These are phyloP conservation scores for rapeseed (Brassica napus) DNA, from an alignment of 345 rosid genomes.

Conservation along the genomic window DNA sequence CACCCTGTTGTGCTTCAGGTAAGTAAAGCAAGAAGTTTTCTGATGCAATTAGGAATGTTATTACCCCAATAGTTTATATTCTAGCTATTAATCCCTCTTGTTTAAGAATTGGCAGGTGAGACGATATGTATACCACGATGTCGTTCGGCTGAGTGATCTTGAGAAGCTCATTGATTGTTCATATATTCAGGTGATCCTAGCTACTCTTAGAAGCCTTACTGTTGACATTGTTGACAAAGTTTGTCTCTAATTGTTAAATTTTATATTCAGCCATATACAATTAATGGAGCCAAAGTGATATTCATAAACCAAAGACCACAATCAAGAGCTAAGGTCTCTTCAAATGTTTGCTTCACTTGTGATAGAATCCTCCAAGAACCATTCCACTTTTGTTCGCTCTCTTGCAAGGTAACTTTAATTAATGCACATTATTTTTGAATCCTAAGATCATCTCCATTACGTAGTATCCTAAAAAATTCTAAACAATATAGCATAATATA, in stretches of 20 bases:
- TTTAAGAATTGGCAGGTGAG: conserved; percentile 63
- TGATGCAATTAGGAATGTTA: not conserved
- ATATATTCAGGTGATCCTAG: conserved; percentile 65
- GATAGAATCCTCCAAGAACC: conserved; percentile 95
- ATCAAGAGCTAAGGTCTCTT: conserved; percentile 76
- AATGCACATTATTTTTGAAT: not conserved
- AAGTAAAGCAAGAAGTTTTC: not conserved
- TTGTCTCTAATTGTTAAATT: not conserved
- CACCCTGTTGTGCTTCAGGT: conserved; percentile 7
- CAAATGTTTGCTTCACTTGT: conserved; percentile 87
- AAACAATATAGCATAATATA: not conserved
- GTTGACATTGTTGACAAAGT: not conserved
- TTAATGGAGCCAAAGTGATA: conserved; percentile 92
- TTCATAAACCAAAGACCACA: conserved; percentile 91
- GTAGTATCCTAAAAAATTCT: not conserved
- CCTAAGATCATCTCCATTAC: not conserved
- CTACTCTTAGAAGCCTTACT: not conserved
- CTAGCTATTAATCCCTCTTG: not conserved
- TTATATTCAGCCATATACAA: conserved; percentile 74
- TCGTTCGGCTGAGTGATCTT: conserved; percentile 78
- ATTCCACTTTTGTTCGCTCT: conserved; percentile 86
- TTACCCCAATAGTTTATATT: conserved; percentile 2
- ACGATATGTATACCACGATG: conserved; percentile 88
- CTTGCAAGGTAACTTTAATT: conserved; percentile 72
- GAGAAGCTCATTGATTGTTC: conserved; percentile 93